Conservation (phyloP, 176 grass and related monocot species). For the Carex scoparia region DNA sequence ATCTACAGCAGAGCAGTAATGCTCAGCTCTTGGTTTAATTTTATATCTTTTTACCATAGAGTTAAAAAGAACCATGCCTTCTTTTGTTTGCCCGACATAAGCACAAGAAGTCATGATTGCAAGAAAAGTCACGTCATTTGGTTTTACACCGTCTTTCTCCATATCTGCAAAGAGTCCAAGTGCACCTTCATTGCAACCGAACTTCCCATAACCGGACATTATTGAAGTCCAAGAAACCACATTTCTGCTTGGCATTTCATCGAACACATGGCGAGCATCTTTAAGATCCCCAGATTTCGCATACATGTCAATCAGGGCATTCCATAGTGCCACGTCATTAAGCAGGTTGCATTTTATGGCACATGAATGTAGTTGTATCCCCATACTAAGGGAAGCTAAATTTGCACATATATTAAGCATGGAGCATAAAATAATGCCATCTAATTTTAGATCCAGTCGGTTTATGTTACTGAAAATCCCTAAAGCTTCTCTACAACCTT, state of each 20-base stretch:
- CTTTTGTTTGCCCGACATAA: slow-evolving; percentile 47
- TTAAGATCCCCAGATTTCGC: slow-evolving; percentile 60
- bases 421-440: slow-evolving; percentile 58
- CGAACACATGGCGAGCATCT: slow-evolving; percentile 52
- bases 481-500: slow-evolving; percentile 43
- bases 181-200: slow-evolving; percentile 49
- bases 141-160: slow-evolving; percentile 63
- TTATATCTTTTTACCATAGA: slow-evolving; percentile 67
- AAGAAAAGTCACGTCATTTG: slow-evolving; percentile 88
- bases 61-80: slow-evolving; percentile 59
- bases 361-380: slow-evolving; percentile 69
- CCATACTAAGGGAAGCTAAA: slow-evolving; percentile 42
- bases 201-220: slow-evolving; percentile 58
- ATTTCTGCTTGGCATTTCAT: slow-evolving; percentile 70
- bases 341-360: slow-evolving; percentile 39
- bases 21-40: slow-evolving; percentile 65
- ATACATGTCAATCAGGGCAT: slow-evolving; percentile 89
- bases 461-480: slow-evolving; percentile 54
- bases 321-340: slow-evolving; percentile 52
- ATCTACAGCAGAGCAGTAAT: slow-evolving; percentile 73
- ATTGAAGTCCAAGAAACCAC: slow-evolving; percentile 91
- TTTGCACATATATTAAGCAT: slow-evolving; percentile 66
- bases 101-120: slow-evolving; percentile 60
- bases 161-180: slow-evolving; percentile 64
- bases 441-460: slow-evolving; percentile 31